Conservation (phyloP, 495 filamentous ascomycete species). For the Podospora comata region DNA sequence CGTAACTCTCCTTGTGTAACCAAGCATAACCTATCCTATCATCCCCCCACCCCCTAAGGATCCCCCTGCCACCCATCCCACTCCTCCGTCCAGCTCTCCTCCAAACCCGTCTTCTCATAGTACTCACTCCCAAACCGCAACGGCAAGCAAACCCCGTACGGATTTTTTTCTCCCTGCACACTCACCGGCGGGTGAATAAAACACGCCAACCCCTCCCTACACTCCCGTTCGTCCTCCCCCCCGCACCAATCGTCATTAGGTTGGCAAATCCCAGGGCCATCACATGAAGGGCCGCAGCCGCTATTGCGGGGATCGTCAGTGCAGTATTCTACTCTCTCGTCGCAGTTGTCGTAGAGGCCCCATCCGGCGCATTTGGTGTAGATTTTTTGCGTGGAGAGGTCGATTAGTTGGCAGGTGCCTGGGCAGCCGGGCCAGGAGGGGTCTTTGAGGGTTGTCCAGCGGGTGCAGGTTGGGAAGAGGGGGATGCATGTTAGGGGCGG, state of each 20-base stretch:
- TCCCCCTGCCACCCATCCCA: slow-evolving; percentile 14
- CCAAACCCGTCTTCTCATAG: slow-evolving; percentile 19
- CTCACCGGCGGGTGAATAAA: slow-evolving; percentile 1
- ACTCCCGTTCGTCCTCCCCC: background rate
- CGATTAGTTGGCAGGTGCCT: slow-evolving; percentile 19
- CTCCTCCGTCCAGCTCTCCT: slow-evolving; percentile 12
- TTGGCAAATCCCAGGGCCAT: slow-evolving; percentile 18
- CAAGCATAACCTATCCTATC: background rate
- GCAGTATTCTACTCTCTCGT: slow-evolving; percentile 18
- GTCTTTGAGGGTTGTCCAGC: background rate
- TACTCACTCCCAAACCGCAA: slow-evolving; percentile 21
- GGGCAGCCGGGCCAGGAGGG: background rate
- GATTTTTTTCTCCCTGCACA: background rate
- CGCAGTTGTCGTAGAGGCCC: slow-evolving; percentile 18
- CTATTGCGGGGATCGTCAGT: slow-evolving; percentile 13
- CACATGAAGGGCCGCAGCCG: slow-evolving; percentile 21
- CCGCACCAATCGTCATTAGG: slow-evolving; percentile 17
- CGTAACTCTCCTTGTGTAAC: too few relatives aligned
- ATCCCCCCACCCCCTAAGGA: background rate
- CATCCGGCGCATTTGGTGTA: slow-evolving; percentile 25
- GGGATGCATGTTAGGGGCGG: slow-evolving; percentile 22
- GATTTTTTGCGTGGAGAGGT: slow-evolving; percentile 13
- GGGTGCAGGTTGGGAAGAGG: slow-evolving; percentile 16
- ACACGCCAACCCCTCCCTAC: slow-evolving; percentile 15
- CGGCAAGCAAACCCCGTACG: slow-evolving; percentile 16